A percentile compares a stretch with the other conserved stretches of the same genome.
phyloP scores from a whole-genome alignment of 176 grass and related monocot genomes.

The Triticum urartu region DNA sequence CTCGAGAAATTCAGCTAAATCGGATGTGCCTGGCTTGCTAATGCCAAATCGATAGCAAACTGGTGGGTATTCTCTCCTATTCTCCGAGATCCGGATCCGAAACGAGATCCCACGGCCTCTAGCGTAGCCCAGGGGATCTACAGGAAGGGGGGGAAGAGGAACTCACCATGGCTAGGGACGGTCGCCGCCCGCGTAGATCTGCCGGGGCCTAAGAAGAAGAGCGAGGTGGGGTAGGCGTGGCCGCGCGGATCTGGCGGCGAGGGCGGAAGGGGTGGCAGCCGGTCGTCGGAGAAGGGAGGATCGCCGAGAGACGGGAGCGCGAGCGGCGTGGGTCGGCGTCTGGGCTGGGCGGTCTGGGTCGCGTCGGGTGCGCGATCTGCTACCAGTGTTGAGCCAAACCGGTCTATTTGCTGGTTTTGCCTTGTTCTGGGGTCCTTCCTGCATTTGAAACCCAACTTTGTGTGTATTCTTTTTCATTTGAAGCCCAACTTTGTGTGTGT shows the following conservation, averaged over 20 bases:
- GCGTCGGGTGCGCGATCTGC: not conserved
- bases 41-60: not conserved
- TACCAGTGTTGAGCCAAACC: not conserved
- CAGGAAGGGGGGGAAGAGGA: not conserved
- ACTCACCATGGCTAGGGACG: not conserved
- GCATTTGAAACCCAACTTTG: not conserved
- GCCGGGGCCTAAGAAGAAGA: not conserved
- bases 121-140: not conserved
- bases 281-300: not conserved
- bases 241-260: not conserved
- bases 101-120: not conserved
- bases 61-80: not conserved
- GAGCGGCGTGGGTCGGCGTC: slow-evolving; percentile 5
- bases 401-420: not conserved
- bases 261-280: not conserved
- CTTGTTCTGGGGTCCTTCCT: not conserved
- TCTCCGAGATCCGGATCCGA: not conserved
- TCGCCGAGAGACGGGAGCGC: not conserved
- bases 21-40: not conserved
- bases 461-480: no score
- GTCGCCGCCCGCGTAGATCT: not conserved
- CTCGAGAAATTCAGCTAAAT: not conserved
- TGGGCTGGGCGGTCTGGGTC: not conserved
- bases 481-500: no score
- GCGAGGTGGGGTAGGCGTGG: not conserved